phyloP scores from a whole-genome alignment of 495 filamentous ascomycete genomes.

The Podospora bellae-mahoneyi region DNA sequence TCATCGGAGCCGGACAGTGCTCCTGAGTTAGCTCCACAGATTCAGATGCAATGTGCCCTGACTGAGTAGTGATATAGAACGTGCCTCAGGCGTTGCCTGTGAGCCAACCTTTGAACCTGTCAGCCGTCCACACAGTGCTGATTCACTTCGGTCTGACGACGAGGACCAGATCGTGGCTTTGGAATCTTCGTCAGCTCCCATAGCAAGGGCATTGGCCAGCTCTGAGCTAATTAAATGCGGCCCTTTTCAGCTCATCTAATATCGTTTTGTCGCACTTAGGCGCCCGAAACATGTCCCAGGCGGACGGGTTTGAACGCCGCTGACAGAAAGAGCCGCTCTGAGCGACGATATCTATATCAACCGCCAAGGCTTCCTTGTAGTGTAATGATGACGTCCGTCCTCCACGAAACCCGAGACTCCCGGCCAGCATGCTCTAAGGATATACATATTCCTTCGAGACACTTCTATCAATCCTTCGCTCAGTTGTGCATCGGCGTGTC shows the following conservation, averaged over 20 bases:
- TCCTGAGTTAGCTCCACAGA: conserved; percentile 1
- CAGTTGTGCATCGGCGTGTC: background rate
- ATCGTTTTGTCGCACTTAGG: too few species aligned
- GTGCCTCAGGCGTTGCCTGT: background rate
- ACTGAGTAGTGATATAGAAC: background rate
- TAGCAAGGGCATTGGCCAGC: background rate
- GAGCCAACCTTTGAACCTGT: background rate
- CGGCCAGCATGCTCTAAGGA: background rate
- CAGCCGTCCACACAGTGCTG: background rate
- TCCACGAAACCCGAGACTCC: background rate
- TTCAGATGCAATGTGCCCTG: background rate
- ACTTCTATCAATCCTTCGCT: background rate
- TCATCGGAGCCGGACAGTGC: conserved; percentile 18
- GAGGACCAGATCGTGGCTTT: background rate
- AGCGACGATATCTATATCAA: background rate
- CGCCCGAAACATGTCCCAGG: too few species aligned
- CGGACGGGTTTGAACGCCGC: background rate
- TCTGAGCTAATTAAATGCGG: background rate
- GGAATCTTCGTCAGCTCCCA: background rate
- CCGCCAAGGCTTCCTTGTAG: background rate
- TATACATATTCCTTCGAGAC: background rate
- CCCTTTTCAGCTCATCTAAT: background rate
- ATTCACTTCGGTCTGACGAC: background rate
- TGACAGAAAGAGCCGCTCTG: background rate
- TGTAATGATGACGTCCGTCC: background rate